Base-by-base conservation (phyloP, 805 yeast genomes). In the Dipodascus geniculatus region DNA sequence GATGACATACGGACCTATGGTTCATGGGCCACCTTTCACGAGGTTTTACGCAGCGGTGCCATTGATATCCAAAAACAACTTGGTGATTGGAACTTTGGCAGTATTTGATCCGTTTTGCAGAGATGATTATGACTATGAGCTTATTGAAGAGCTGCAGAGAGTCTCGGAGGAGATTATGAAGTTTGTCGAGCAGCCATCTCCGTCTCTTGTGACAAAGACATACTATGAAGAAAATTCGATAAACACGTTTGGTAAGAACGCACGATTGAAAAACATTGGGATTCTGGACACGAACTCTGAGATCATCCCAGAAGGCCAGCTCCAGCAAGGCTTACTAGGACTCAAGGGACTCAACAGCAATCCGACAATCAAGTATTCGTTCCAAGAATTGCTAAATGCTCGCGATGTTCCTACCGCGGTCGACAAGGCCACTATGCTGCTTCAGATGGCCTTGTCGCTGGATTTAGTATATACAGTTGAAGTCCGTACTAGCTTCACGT, bases 1-100 rank as follows among this genome's bases (percentile, higher is more conserved):
- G 63, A 76, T 82, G 2, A 61, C 67, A 17, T 68, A 71, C 44
- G 82, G 80, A 60, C 91, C 91, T 0, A 70, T 83, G 50, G 86
- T 85, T 0, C 76, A 72, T 20, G 81, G 82, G 0, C 70, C 73
- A 0, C 89, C 91, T 0, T 67, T 68, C 54, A 77, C 85, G 51
- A 72, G 67, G 54, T 82, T 82, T 61, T 85, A 83, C 63, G 76
- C 81, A 35, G 87, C 85, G 0, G 85, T 81, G 2, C 87, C 87
- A 0, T 60, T 83, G 42, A 44, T 22, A 19, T 55, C 71, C 1
- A 54, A 63, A 14, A 61, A 70, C 8, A 75, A 74, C 2, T 70
- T 71, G 14, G 70, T 70, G 0, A 72, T 84, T 53, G 91, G 91
- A 0, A 75, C 74, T 0, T 62, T 84, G 19, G 69, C 89, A 0